Evolutionary conservation across 2,329 filamentous ascomycete species (phyloP).

Genomic region (Penicillium fuscoglaucum): DNA sequence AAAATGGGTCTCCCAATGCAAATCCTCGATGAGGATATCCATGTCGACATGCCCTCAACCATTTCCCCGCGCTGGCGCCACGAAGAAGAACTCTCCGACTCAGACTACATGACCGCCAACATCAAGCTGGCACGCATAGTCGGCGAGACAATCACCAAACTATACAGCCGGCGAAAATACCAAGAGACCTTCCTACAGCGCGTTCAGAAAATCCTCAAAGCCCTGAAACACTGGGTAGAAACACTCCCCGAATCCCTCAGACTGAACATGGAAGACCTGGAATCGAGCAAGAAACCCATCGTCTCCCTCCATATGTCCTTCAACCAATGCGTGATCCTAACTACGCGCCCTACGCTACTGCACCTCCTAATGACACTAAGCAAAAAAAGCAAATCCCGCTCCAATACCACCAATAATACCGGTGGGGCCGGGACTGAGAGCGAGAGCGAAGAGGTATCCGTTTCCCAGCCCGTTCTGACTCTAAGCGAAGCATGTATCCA

Average conservation of each 20-base stretch:
- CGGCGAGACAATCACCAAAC: slow-evolving; percentile 37
- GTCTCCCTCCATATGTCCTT: slow-evolving; percentile 42
- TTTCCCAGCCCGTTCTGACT: slow-evolving; percentile 39
- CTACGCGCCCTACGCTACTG: slow-evolving; percentile 42
- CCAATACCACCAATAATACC: not conserved
- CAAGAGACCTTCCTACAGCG: slow-evolving; percentile 42
- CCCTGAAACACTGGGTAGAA: slow-evolving; percentile 42
- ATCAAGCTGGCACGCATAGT: slow-evolving; percentile 41
- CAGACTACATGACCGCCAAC: slow-evolving; percentile 40
- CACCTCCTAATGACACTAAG: slow-evolving; percentile 40
- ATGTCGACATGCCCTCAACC: slow-evolving; percentile 41
- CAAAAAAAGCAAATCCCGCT: slow-evolving; percentile 14
- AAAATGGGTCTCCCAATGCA: slow-evolving; percentile 52
- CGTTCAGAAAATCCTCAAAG: slow-evolving; percentile 43
- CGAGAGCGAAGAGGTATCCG: slow-evolving; percentile 23
- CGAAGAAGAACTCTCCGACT: slow-evolving; percentile 40
- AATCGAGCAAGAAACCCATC: slow-evolving; percentile 36
- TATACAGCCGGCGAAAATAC: slow-evolving; percentile 40
- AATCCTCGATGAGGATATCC: slow-evolving; percentile 52
- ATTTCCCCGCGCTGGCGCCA: slow-evolving; percentile 33
- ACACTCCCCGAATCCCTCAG: slow-evolving; percentile 38
- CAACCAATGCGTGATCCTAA: slow-evolving; percentile 43
- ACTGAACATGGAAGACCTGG: slow-evolving; percentile 35
- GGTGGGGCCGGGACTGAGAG: not conserved
- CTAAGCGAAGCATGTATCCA: slow-evolving; percentile 43